Evolutionary conservation across 805 yeast species (phyloP), one percentile per base, ranked within the genome.

Genomic region (Kuraishia capsulata): DNA sequence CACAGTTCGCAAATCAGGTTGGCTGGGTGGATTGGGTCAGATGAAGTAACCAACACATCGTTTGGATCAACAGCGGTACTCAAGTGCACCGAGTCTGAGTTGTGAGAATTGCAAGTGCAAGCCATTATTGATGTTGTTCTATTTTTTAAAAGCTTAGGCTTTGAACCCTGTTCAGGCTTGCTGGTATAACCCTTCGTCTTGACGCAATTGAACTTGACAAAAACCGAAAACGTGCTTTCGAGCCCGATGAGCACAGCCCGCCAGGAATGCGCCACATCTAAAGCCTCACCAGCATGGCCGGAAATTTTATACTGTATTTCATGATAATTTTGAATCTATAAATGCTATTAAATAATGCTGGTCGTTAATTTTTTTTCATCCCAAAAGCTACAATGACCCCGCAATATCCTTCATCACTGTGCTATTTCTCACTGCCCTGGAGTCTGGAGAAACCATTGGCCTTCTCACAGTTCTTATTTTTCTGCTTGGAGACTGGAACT

Each of bases 1-100:
- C 96, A 88, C 23, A 89, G 67, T 42, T 81, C 83, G 56, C 95
- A 87, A 44, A 89, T 85, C 49, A 83, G 64, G 50, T 82, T 79
- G 2, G 95, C 95, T 0, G 97, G 95, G 55, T 83, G 90, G 31
- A 63, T 56, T 11, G 76, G 73, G 42, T 72, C 76, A n/a, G 57
- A 46, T 2, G 73, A 67, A 13, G 40, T 44, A 25, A 65, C 45
- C 14, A 61, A 45, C 17, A 47, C 46, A 34, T 60, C 61, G 16
- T 23, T 21, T 5, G 32, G 26, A 18, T 24, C 33, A 5, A 36
- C 38, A 18, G 9, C 26, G 26, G 26, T n/a, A n/a, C n/a, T n/a
- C 26, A 23, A 11, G 26, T 8, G 26, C 26, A 23, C 11, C 26
- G 26, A 11, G 17, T 28, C 17, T 13, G 17, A 8, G 17, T 28